Conservation (phyloP, 495 filamentous ascomycete species). For the Talaromyces adpressus region DNA sequence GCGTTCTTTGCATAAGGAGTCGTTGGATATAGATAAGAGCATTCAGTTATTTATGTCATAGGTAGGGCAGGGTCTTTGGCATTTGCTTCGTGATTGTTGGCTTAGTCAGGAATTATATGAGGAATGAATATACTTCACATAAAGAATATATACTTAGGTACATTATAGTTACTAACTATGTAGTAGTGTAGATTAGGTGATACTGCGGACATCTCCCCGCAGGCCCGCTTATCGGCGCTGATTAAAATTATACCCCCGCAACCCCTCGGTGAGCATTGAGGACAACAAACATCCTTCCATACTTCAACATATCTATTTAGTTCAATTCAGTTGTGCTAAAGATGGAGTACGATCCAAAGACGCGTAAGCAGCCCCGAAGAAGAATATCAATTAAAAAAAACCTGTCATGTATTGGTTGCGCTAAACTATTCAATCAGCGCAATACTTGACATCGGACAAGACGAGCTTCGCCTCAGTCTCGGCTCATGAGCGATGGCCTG, state of each 20-base stretch:
- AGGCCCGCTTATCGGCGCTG: slow-evolving; percentile 5
- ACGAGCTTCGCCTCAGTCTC: slow-evolving; percentile 83
- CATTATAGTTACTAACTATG: no score
- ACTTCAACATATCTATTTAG: not conserved
- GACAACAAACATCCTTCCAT: not conserved
- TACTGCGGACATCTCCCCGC: not conserved
- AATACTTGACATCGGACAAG: slow-evolving; percentile 69
- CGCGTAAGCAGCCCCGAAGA: slow-evolving; percentile 35
- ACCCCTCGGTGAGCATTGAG: not conserved
- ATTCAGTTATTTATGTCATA: not conserved
- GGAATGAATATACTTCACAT: not conserved
- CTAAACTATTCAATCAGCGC: slow-evolving; percentile 43
- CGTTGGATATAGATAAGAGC: slow-evolving; percentile 3
- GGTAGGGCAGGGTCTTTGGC: not conserved
- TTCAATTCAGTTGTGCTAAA: slow-evolving; percentile 7
- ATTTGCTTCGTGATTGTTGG: not conserved
- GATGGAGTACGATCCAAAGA: slow-evolving; percentile 60
- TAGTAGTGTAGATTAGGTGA: not conserved
- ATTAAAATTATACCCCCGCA: not conserved
- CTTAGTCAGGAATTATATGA: not conserved
- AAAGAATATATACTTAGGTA: not conserved
- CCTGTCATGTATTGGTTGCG: slow-evolving; percentile 11
- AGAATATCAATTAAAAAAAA: slow-evolving; percentile 12
- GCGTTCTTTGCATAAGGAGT: slow-evolving; percentile 8
- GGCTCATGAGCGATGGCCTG: slow-evolving; percentile 80